Percentiles rank a stretch among this genome's conserved stretches.
Conservation (phyloP, 208 protist genomes). For the Acanthamoeba rhysodes region DNA sequence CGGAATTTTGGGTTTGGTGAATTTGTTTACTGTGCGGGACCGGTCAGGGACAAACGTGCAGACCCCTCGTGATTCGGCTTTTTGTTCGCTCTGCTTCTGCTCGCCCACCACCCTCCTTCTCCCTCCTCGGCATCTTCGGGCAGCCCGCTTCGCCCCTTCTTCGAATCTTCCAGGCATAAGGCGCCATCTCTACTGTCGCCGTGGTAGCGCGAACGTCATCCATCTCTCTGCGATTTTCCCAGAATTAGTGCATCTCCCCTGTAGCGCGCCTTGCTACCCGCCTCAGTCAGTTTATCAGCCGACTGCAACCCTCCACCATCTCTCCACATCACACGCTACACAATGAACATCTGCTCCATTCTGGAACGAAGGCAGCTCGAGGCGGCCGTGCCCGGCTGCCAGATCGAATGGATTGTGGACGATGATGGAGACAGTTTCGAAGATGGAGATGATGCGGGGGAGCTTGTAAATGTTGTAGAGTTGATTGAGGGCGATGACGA, state of each 20-base stretch:
- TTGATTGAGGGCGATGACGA: neutral
- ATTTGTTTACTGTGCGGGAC: neutral
- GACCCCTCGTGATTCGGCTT: too few relatives aligned
- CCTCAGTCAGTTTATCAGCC: too few relatives aligned
- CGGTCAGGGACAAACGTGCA: neutral
- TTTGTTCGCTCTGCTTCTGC: too few relatives aligned
- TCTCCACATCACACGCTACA: neutral
- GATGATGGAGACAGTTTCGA: neutral
- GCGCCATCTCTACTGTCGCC: neutral
- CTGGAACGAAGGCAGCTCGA: neutral
- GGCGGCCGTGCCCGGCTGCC: neutral
- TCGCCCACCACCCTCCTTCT: neutral
- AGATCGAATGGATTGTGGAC: slow-evolving; percentile 40
- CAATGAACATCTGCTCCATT: slow-evolving; percentile 12
- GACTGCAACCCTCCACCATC: too few relatives aligned
- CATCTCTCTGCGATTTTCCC: too few relatives aligned
- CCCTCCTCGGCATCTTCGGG: neutral
- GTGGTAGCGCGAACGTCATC: too few relatives aligned
- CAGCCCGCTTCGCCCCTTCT: neutral
- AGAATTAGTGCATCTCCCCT: too few relatives aligned
- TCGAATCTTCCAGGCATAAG: neutral
- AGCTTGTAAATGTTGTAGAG: slow-evolving; percentile 33
- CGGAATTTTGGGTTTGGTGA: neutral
- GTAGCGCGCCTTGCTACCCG: neutral
- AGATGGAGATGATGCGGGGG: neutral